phyloP scores from a whole-genome alignment of 129 eudicot species.

The Centaurea solstitialis region DNA sequence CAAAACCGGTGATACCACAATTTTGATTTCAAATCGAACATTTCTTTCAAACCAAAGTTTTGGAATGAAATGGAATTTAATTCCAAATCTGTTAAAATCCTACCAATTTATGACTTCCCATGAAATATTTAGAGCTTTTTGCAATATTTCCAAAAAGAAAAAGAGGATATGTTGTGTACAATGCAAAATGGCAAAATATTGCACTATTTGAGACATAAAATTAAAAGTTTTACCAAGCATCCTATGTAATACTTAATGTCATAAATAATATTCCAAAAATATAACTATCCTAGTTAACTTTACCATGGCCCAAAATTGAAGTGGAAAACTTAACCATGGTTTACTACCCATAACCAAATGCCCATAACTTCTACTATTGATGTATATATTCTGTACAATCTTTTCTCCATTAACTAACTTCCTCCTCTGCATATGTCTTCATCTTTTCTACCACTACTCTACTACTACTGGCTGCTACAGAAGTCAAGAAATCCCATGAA shows the following conservation, averaged over 20 bases:
- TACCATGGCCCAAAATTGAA: not conserved
- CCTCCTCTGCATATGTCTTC: not conserved
- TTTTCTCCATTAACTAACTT: not conserved
- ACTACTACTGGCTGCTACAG: slow-evolving; percentile 58
- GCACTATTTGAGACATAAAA: too few species aligned
- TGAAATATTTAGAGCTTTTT: too few species aligned
- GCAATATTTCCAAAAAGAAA: too few species aligned
- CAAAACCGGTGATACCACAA: not conserved
- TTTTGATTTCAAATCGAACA: too few species aligned
- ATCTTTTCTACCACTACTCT: slow-evolving; percentile 1
- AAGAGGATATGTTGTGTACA: too few species aligned
- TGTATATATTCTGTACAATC: slow-evolving; percentile 20
- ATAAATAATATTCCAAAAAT: not conserved
- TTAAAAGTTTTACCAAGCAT: not conserved
- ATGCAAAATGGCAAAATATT: too few species aligned
- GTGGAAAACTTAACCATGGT: slow-evolving; percentile 2
- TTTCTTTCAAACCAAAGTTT: too few species aligned
- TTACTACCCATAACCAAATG: not conserved
- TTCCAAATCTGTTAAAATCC: too few species aligned
- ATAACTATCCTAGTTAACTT: not conserved
- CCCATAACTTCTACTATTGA: not conserved
- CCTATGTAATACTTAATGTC: not conserved
- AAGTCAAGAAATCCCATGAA: slow-evolving; percentile 91
- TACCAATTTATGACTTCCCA: too few species aligned
- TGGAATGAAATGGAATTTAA: too few species aligned